These are phyloP conservation scores for Fomes fomentarius DNA, from an alignment of 1,284 basidiomycete genomes.

Conservation along the genomic window DNA sequence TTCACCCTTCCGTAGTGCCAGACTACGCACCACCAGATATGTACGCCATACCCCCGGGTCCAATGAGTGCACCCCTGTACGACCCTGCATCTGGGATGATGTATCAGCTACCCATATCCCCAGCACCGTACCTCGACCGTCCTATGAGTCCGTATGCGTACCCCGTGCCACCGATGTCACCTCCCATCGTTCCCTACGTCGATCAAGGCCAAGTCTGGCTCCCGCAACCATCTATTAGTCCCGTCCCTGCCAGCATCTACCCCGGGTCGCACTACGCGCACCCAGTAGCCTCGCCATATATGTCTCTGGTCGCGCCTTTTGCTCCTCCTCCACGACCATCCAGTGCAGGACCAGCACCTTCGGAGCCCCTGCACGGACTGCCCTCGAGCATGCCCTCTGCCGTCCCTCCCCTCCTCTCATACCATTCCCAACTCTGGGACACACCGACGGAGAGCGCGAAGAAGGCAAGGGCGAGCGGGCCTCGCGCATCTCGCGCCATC, in stretches of 20 bases:
- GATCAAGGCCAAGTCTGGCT: constrained; percentile 55
- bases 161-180: constrained; percentile 38
- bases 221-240: constrained; percentile 37
- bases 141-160: constrained; percentile 38
- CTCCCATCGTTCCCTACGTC: constrained; percentile 41
- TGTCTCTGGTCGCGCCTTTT: constrained; percentile 22
- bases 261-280: constrained; percentile 32
- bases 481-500: constrained; percentile 58
- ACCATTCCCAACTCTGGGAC: constrained; percentile 17
- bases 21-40: constrained; percentile 35
- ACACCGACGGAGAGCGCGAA: constrained; percentile 39
- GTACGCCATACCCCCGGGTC: constrained; percentile 18
- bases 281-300: constrained; percentile 32
- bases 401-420: constrained; percentile 27
- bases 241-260: constrained; percentile 25
- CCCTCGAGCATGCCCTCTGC: constrained; percentile 28
- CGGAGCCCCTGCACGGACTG: constrained; percentile 30
- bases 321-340: constrained; percentile 38
- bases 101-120: constrained; percentile 29
- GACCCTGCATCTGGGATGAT: constrained; percentile 20
- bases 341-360: constrained; percentile 39
- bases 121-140: constrained; percentile 27
- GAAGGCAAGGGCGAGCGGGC: constrained; percentile 66
- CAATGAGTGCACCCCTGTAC: constrained; percentile 18
- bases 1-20: constrained; percentile 61